Percentiles rank a stretch among this genome's conserved stretches.
These are phyloP conservation scores for Thalassia testudinum DNA, from an alignment of 116 monocot genomes.

Conservation along the genomic window DNA sequence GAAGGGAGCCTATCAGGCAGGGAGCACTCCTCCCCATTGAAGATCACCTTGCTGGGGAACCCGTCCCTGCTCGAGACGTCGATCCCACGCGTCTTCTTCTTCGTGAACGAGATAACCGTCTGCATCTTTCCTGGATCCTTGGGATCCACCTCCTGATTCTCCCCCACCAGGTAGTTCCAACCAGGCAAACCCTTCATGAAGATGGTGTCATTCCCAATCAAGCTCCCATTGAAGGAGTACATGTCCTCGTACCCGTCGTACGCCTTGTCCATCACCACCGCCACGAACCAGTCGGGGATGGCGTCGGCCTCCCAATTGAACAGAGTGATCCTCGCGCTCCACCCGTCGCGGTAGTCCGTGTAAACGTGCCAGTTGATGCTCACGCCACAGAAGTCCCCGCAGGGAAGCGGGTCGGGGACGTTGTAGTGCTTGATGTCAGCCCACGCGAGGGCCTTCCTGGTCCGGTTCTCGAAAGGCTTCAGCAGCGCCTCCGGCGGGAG, in stretches of 20 bases:
- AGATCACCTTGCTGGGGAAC: conserved; percentile 59
- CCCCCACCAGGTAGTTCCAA: conserved; percentile 56
- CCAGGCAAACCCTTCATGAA: conserved; percentile 63
- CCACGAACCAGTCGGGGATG: conserved; percentile 65
- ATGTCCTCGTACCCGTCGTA: conserved; percentile 54
- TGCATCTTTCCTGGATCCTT: conserved; percentile 82
- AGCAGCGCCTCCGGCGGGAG: conserved; percentile 69
- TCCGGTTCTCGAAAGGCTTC: conserved; percentile 72
- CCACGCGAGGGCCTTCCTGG: conserved; percentile 29
- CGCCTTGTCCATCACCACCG: conserved; percentile 35
- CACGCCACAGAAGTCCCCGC: conserved; percentile 67
- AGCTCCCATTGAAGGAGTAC: conserved; percentile 69
- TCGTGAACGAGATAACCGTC: conserved; percentile 71
- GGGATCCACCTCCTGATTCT: conserved; percentile 27
- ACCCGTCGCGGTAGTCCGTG: conserved; percentile 52
- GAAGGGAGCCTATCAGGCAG: conserved; percentile 38
- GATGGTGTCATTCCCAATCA: conserved; percentile 51
- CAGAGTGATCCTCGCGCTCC: conserved; percentile 75
- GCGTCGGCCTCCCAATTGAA: conserved; percentile 69
- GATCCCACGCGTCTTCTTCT: conserved; percentile 54
- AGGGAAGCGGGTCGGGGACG: conserved; percentile 53
- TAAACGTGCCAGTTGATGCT: conserved; percentile 89
- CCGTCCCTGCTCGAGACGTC: conserved; percentile 50
- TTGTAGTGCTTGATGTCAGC: conserved; percentile 36
- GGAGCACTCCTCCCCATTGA: conserved; percentile 90